Base-by-base conservation (phyloP, 306 rosid genomes). In the Gynostemma pentaphyllum region DNA sequence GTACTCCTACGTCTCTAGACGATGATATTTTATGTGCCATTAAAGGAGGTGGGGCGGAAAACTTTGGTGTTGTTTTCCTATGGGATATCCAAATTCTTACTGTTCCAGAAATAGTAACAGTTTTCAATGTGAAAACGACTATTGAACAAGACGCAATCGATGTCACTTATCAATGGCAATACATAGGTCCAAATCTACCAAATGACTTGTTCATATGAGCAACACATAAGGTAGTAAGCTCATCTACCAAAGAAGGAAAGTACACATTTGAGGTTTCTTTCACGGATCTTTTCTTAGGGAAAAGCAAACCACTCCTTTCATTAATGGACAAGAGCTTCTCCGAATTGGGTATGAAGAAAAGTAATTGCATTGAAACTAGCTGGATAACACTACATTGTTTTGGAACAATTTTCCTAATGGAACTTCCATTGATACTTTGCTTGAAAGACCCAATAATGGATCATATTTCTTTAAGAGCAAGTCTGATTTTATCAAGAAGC, bases 21-120 rank as follows among this genome's bases (percentile, higher is more conserved):
- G 90, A 83, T 15, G 90, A 85, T 12, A 71, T 88, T 23, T 88
- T 88, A 41, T 85, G 90, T 94, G 96, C 96, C 0, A 81, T 85
- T 41, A 73, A 72, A 67, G 90, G 96, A 9, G 95, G 95, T 0
- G 96, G 95, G 0, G 94, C 86, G 24, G 81, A 78, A 2, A 83
- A 86, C 55, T 88, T 83, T 64, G 95, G 96, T 2, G 90, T 83
- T 1, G 71, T 85, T 0, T 9, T 88, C 23, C 70, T 95, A 0
- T 88, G 68, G 67, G 83, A 76, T 7, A 26, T 88, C 9, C 65
- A 67, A 15, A 23, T 87, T 41, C 85, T 87, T 41, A 62, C 57
- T 0, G 85, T 85, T 5, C 95, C 96, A 0, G 75, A 83, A 37
- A 69, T 28, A 0, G 88, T n/a, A n/a, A n/a, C n/a, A n/a, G n/a